Conservation (phyloP, 2,329 filamentous ascomycete species). For the Aureobasidium melanogenum region DNA sequence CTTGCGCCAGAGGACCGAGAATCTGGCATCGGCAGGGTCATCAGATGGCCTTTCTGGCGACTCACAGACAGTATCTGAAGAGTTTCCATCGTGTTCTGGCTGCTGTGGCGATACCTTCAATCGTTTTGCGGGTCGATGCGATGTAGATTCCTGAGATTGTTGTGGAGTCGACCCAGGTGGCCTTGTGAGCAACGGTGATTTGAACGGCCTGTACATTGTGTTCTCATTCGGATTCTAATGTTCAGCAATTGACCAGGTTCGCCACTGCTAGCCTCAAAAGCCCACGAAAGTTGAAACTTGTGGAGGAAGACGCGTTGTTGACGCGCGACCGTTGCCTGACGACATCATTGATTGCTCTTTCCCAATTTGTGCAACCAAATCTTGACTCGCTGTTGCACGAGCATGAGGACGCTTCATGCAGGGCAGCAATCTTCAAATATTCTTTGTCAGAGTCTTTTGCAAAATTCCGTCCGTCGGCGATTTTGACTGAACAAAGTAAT, state of each 20-base stretch:
- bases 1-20: constrained; percentile 50
- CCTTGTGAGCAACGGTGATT: constrained; percentile 18
- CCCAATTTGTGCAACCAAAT: background rate
- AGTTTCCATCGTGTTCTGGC: constrained; percentile 18
- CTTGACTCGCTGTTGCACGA: background rate
- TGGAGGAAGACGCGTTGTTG: constrained; percentile 3
- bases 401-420: background rate
- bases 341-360: background rate
- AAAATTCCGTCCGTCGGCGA: background rate
- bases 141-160: background rate
- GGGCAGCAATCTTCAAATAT: background rate
- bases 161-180: constrained; percentile 8
- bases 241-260: background rate
- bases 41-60: constrained; percentile 14
- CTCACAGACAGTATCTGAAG: constrained; percentile 17
- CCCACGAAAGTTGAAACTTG: background rate
- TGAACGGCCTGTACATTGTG: constrained; percentile 22
- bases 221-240: background rate
- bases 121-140: background rate
- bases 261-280: background rate
- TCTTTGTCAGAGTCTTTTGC: background rate
- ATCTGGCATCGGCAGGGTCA: constrained; percentile 31
- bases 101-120: constrained; percentile 15
- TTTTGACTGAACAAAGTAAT: background rate
- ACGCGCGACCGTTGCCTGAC: constrained; percentile 9